Base-by-base conservation (phyloP, 352 stramenopile genomes). In the Nothophytophthora sp. region DNA sequence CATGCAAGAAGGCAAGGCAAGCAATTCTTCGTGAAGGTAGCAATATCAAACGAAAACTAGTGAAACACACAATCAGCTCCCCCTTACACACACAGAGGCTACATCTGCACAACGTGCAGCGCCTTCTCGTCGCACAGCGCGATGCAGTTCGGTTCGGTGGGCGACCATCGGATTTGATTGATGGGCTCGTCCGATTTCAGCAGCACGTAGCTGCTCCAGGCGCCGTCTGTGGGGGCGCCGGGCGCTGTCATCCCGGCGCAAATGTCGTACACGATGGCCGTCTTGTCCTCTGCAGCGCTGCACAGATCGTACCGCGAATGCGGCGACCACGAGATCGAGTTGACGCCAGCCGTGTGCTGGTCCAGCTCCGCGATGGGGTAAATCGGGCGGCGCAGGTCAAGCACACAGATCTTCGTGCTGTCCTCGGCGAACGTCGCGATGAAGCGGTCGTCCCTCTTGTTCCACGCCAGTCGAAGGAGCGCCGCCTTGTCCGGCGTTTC, bases 391-490 rank as follows among this genome's bases (percentile, higher is more conserved):
- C 97, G 90, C 45, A 98, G 78, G 70, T 99, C 97, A n/a, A 99
- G 76, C 38, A 99, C 87, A 7, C 98, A 84, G 4, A 97, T 96
- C 30, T 84, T 96, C 12, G 80, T 59, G 34, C 86, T 97, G 49
- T 98, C 92, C 2, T 96, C 83, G 18, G 91, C 79, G 40, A 99
- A 97, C 0, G 91, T 97, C 5, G 97, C 97, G 35, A 99, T 69
- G 58, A 98, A 99, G 44, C 98, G 97, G 8, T 97, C 81, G 75
- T 99, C 97, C 39, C 98, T 90, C 58, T 98, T 97, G 73, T 99
- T 99, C 94, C 96, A 99, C 45, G 94, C 92, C 28, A 99, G 56
- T 15, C 96, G 80, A 10, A 99, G 72, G 15, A 99, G 69, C 27
- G 97, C 83, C 33, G 85, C 67, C 15, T 98, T 65, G 5, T 88